phyloP scores from a whole-genome alignment of 2,329 filamentous ascomycete species.

The Pyricularia sp. region DNA sequence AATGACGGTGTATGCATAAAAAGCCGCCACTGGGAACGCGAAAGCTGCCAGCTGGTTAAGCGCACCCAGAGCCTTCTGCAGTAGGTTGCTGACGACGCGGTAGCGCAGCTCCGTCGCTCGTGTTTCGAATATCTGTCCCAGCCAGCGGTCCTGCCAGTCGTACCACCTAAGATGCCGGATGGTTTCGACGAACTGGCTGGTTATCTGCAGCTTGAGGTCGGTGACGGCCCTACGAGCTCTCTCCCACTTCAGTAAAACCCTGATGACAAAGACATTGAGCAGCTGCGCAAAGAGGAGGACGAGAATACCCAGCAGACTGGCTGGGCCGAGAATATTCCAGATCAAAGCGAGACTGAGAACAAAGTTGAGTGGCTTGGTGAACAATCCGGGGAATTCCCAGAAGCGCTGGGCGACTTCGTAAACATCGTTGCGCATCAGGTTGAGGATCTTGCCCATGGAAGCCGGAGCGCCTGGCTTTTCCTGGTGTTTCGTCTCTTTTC shows the following conservation, averaged over 20 bases:
- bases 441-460: slow-evolving; percentile 82
- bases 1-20: slow-evolving; percentile 67
- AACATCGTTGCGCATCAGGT: slow-evolving; percentile 69
- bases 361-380: slow-evolving; percentile 67
- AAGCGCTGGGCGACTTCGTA: slow-evolving; percentile 75
- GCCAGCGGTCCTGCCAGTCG: slow-evolving; percentile 68
- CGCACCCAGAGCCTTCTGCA: slow-evolving; percentile 49
- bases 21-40: slow-evolving; percentile 66
- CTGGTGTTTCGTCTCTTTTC: slow-evolving; percentile 12
- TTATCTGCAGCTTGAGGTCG: slow-evolving; percentile 65
- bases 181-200: slow-evolving; percentile 75
- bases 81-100: slow-evolving; percentile 49
- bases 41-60: slow-evolving; percentile 60
- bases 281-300: slow-evolving; percentile 57
- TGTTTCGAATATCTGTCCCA: slow-evolving; percentile 53
- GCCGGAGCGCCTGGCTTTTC: slow-evolving; percentile 25
- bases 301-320: slow-evolving; percentile 60
- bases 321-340: slow-evolving; percentile 67
- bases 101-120: slow-evolving; percentile 54
- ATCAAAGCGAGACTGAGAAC: slow-evolving; percentile 60
- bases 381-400: slow-evolving; percentile 71
- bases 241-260: slow-evolving; percentile 54
- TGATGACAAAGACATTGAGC: slow-evolving; percentile 55
- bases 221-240: slow-evolving; percentile 58
- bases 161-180: slow-evolving; percentile 74